These are phyloP conservation scores for Russula earlei DNA, from an alignment of 768 basidiomycete genomes.

Conservation along the genomic window DNA sequence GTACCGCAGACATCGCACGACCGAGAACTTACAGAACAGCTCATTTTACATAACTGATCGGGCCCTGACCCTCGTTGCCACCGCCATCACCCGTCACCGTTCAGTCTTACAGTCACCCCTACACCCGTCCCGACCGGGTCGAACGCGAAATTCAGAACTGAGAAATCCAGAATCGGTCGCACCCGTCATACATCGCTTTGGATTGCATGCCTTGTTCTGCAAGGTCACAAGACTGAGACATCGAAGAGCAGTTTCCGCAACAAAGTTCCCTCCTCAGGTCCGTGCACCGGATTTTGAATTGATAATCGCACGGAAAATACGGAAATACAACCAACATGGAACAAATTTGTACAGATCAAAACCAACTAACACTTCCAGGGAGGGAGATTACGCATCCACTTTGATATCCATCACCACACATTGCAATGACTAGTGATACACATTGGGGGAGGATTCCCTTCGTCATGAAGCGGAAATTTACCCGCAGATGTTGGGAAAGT, in stretches of 20 bases:
- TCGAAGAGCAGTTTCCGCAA: background rate
- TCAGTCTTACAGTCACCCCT: no score
- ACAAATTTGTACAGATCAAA: background rate
- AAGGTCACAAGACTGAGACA: slow-evolving; percentile 3
- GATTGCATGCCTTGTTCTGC: background rate
- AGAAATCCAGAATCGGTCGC: no score
- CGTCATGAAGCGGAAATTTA: background rate
- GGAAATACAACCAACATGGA: background rate
- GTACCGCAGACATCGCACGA: background rate
- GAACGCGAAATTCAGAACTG: slow-evolving; percentile 5
- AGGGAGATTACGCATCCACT: background rate
- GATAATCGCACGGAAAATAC: background rate
- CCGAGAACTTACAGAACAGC: slow-evolving; percentile 3
- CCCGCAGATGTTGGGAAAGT: background rate
- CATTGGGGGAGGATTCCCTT: background rate
- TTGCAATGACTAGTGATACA: slow-evolving; percentile 4
- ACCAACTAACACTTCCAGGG: background rate
- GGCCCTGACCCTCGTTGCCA: background rate
- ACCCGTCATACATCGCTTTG: background rate
- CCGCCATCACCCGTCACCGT: background rate
- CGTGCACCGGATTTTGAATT: background rate
- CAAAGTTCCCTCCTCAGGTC: background rate
- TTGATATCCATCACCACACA: background rate
- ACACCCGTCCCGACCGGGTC: slow-evolving; percentile 16
- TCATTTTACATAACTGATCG: slow-evolving; percentile 14